Evolutionary conservation across 768 basidiomycete species (phyloP).

Genomic region (Termitomyces sp.): DNA sequence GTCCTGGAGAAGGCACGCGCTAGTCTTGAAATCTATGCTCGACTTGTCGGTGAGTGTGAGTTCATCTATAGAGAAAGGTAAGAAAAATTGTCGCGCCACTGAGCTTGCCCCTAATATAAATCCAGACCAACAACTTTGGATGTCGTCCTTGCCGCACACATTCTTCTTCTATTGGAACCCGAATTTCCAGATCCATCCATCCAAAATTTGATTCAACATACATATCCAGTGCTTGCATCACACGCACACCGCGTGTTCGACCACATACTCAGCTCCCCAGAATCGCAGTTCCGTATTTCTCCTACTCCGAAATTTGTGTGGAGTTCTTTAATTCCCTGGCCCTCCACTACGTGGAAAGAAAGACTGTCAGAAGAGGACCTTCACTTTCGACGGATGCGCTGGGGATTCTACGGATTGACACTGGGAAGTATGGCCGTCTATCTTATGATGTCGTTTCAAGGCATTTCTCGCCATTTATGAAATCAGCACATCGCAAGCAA

Average conservation of each 20-base stretch:
- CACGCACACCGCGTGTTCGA: slow-evolving; percentile 51
- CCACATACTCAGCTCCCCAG: slow-evolving; percentile 17
- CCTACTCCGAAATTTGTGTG: slow-evolving; percentile 22
- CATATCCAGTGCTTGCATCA: slow-evolving; percentile 50
- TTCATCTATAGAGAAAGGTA: slow-evolving; percentile 52
- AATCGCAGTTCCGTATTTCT: slow-evolving; percentile 11
- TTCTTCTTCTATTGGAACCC: slow-evolving; percentile 52
- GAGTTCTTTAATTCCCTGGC: slow-evolving; percentile 33
- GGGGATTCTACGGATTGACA: slow-evolving; percentile 46
- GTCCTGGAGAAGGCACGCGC: slow-evolving; percentile 52
- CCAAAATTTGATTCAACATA: slow-evolving; percentile 44
- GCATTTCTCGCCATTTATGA: not conserved
- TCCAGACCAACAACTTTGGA: slow-evolving; percentile 60
- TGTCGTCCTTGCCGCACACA: slow-evolving; percentile 59
- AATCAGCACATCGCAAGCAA: not conserved
- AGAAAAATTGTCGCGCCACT: slow-evolving; percentile 7
- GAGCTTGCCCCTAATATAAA: not conserved
- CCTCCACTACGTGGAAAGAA: slow-evolving; percentile 9
- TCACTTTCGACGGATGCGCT: slow-evolving; percentile 42
- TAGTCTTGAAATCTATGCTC: slow-evolving; percentile 51
- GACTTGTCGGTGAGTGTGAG: slow-evolving; percentile 41
- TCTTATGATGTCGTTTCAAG: slow-evolving; percentile 21
- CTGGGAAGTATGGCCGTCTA: slow-evolving; percentile 37
- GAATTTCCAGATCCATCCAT: slow-evolving; percentile 59
- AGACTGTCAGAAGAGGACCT: slow-evolving; percentile 35